phyloP scores from a whole-genome alignment of 2,329 filamentous ascomycete genomes.

The Lasiodiplodia citricola region DNA sequence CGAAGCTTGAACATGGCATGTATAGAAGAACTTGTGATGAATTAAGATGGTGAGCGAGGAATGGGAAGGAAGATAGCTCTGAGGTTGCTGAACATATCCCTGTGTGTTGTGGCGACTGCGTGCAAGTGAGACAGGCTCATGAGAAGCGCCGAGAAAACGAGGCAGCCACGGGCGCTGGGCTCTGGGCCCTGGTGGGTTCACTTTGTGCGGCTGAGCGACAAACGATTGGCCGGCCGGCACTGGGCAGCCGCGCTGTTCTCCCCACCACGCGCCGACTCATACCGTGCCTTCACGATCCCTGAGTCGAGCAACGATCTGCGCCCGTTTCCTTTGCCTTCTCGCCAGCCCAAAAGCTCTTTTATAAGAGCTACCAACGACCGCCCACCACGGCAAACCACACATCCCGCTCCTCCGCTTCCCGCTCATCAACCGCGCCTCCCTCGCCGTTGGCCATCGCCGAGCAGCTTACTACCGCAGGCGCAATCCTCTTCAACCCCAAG shows the following conservation, averaged over 20 bases:
- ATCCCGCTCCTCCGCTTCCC: constrained; percentile 28
- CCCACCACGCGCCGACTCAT: constrained; percentile 25
- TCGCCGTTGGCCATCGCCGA: constrained; percentile 48
- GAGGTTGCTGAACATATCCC: not conserved
- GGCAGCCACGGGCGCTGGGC: constrained; percentile 3
- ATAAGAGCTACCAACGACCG: constrained; percentile 18
- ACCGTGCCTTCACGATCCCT: constrained; percentile 19
- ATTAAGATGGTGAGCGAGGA: not conserved
- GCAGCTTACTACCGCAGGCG: constrained; percentile 55
- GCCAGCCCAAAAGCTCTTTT: constrained; percentile 14
- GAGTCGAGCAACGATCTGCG: constrained; percentile 24
- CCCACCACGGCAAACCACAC: constrained; percentile 29
- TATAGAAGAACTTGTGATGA: constrained; percentile 4
- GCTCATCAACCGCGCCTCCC: constrained; percentile 35
- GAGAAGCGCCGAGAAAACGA: not conserved
- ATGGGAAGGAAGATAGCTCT: not conserved
- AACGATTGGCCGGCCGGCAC: constrained; percentile 20
- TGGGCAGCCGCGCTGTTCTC: constrained; percentile 21
- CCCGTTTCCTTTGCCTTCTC: constrained; percentile 8
- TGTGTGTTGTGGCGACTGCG: not conserved
- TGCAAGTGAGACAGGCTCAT: not conserved
- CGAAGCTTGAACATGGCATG: constrained; percentile 10
- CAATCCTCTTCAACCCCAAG: constrained; percentile 56
- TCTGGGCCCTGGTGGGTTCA: constrained; percentile 5
- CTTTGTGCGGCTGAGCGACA: constrained; percentile 8